Evolutionary conservation across 1,284 basidiomycete species (phyloP).

Genomic region (Coniophora puteana): DNA sequence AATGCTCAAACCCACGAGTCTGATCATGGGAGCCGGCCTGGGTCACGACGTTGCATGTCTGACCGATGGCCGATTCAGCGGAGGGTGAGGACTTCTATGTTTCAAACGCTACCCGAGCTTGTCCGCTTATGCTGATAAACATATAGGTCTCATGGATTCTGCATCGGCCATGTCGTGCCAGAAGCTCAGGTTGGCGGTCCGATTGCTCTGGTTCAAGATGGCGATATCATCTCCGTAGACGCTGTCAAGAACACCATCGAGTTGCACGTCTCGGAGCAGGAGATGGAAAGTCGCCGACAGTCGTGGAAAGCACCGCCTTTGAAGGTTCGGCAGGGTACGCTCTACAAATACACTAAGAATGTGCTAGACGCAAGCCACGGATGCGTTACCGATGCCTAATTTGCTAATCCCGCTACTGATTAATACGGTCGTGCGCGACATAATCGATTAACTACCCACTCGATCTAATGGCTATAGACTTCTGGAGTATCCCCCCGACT

Average conservation of each 20-base stretch:
- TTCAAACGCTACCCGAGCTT: conserved; percentile 14
- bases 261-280: conserved; percentile 65
- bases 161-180: conserved; percentile 88
- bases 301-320: conserved; percentile 81
- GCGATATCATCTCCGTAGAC: conserved; percentile 83
- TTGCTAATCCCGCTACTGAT: too few species aligned
- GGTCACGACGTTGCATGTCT: conserved; percentile 88
- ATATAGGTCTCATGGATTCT: conserved; percentile 85
- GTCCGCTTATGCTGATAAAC: too few species aligned
- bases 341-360: conserved; percentile 85
- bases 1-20: conserved; percentile 89
- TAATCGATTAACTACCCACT: too few species aligned
- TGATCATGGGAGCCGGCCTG: conserved; percentile 93
- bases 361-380: conserved; percentile 87
- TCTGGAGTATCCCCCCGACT: too few species aligned
- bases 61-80: conserved; percentile 93
- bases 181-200: conserved; percentile 90
- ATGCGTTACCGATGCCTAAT: conserved; percentile 83
- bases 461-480: too few species aligned
- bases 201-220: conserved; percentile 86
- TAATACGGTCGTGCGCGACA: too few species aligned
- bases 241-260: conserved; percentile 83
- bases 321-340: conserved; percentile 80
- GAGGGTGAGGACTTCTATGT: conserved; percentile 57
- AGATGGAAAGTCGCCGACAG: conserved; percentile 63